A percentile compares a stretch with the other conserved stretches of the same genome.
Evolutionary conservation across 2,329 filamentous ascomycete genomes (phyloP).

Genomic region (Xenosphaeropsis pyriputrescens): DNA sequence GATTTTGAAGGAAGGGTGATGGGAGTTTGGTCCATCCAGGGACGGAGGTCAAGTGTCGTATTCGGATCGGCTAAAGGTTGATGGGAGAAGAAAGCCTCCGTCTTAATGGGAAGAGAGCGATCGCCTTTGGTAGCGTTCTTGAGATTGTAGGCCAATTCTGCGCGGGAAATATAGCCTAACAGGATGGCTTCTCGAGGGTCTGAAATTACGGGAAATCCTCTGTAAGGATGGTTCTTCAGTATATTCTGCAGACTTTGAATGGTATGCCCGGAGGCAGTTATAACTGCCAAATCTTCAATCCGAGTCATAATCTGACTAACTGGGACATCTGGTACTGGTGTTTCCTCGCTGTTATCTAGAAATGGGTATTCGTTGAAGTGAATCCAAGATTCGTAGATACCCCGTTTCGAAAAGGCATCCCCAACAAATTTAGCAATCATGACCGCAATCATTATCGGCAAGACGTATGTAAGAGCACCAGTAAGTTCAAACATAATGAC

Average conservation of each 20-base stretch:
- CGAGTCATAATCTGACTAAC: constrained; percentile 86
- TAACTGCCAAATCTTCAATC: constrained; percentile 76
- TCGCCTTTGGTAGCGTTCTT: constrained; percentile 40
- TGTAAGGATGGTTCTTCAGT: constrained; percentile 61
- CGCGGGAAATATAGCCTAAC: constrained; percentile 86
- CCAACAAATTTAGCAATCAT: constrained; percentile 98
- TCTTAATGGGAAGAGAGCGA: constrained; percentile 48
- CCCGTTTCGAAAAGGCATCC: constrained; percentile 80
- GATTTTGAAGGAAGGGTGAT: constrained; percentile 71
- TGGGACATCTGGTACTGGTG: constrained; percentile 64
- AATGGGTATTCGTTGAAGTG: constrained; percentile 92
- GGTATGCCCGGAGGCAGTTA: constrained; percentile 79
- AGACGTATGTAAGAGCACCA: constrained; percentile 85
- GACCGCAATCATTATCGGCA: constrained; percentile 97
- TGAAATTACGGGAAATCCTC: constrained; percentile 82
- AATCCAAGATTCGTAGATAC: constrained; percentile 98
- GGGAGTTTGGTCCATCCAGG: constrained; percentile 98
- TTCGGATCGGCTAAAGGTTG: constrained; percentile 67
- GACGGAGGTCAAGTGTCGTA: constrained; percentile 71
- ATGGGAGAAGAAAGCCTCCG: constrained; percentile 74
- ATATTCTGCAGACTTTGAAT: constrained; percentile 59
- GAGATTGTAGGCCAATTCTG: constrained; percentile 75
- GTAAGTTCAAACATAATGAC: constrained; percentile 99
- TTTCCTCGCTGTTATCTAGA: constrained; percentile 79
- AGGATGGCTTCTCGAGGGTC: constrained; percentile 65